A percentile compares a stretch with the other conserved stretches of the same genome.
These are phyloP conservation scores for Penicillium goetzii DNA, from an alignment of 495 filamentous ascomycete species.

Conservation along the genomic window DNA sequence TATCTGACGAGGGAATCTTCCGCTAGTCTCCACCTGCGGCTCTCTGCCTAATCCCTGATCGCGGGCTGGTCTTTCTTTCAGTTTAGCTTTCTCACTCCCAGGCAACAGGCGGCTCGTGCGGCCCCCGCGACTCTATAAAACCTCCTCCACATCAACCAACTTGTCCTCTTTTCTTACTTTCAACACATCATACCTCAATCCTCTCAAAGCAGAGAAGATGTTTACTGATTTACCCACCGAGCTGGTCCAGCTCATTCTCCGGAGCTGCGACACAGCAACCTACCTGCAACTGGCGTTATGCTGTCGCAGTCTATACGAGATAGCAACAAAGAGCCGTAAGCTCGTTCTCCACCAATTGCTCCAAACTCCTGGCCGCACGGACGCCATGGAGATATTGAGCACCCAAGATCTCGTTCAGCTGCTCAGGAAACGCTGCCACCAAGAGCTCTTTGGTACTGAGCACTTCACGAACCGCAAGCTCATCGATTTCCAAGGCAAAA, in stretches of 20 bases:
- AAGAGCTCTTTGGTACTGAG: constrained; percentile 40
- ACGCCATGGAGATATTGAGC: constrained; percentile 18
- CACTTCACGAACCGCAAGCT: constrained; percentile 30
- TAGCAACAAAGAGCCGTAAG: constrained; percentile 72
- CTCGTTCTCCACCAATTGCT: constrained; percentile 40
- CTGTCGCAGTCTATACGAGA: constrained; percentile 68
- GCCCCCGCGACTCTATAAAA: constrained; percentile 14
- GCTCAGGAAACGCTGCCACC: constrained; percentile 27
- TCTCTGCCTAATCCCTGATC: background rate
- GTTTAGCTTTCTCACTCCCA: constrained; percentile 3
- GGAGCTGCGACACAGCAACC: constrained; percentile 34
- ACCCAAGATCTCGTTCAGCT: constrained; percentile 36
- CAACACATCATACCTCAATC: background rate
- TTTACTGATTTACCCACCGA: constrained; percentile 45
- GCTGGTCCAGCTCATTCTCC: constrained; percentile 45
- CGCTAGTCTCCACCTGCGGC: constrained; percentile 2
- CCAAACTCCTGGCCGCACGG: constrained; percentile 35
- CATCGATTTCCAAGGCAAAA: constrained; percentile 27
- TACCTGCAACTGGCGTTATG: constrained; percentile 42
- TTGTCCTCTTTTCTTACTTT: background rate
- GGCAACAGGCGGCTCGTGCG: constrained; percentile 15
- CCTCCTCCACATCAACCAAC: background rate
- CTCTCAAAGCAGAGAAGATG: constrained; percentile 22
- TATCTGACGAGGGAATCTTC: background rate
- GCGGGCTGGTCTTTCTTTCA: background rate